These are phyloP conservation scores for Pelargonium cotyledonis DNA, from an alignment of 441 rosid genomes.

Conservation along the genomic window DNA sequence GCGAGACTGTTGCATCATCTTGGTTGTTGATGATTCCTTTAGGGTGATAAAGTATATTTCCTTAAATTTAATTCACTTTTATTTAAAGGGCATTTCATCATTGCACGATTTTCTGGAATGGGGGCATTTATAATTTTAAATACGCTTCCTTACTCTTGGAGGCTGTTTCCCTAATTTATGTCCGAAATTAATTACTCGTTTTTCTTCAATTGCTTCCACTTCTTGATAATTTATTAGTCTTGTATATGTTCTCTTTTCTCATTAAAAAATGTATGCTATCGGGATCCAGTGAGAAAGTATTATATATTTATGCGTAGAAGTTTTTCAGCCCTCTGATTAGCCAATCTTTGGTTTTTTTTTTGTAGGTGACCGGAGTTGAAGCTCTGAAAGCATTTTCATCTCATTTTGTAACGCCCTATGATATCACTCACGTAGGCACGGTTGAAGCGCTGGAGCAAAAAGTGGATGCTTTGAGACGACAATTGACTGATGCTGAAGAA, in stretches of 20 bases:
- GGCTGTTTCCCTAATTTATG: too few relatives aligned
- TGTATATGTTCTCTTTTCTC: not conserved
- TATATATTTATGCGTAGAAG: not conserved
- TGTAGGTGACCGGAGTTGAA: constrained; percentile 90
- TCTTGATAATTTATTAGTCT: not conserved
- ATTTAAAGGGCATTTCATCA: too few relatives aligned
- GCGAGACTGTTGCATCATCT: too few relatives aligned
- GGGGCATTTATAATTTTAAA: too few relatives aligned
- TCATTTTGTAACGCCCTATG: constrained; percentile 56
- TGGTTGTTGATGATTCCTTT: too few relatives aligned
- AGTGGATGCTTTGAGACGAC: constrained; percentile 43
- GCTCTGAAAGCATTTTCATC: constrained; percentile 72
- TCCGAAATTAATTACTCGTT: not conserved
- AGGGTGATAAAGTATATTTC: too few relatives aligned
- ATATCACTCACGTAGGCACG: constrained; percentile 26
- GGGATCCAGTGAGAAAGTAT: not conserved
- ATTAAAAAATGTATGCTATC: too few relatives aligned
- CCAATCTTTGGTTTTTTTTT: constrained; percentile 10
- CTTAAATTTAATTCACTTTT: too few relatives aligned
- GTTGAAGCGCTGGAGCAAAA: constrained; percentile 56
- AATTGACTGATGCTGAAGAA: constrained; percentile 62
- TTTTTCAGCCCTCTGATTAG: constrained; percentile 6
- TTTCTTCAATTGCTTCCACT: not conserved
- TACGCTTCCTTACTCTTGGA: too few relatives aligned
- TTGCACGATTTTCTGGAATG: not conserved